A percentile compares a stretch with the other conserved stretches of the same genome.
phyloP scores from a whole-genome alignment of 257 asterid genomes.

The Nicotiana noctiflora region DNA sequence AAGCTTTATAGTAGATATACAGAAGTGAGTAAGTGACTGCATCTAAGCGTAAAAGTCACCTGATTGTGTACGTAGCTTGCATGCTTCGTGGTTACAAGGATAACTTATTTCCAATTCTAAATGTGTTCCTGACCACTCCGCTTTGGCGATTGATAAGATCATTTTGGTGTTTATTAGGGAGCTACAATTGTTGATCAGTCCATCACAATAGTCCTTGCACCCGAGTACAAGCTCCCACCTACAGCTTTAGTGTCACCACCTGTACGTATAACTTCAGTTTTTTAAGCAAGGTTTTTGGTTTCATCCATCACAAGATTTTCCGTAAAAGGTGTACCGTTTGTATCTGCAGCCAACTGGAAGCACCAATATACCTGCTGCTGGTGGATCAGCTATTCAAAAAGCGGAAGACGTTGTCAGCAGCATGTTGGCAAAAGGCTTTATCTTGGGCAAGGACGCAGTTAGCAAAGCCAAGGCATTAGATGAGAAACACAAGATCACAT shows the following conservation, averaged over 20 bases:
- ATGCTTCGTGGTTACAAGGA: not conserved
- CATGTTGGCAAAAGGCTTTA: slow-evolving; percentile 64
- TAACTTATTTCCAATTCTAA: not conserved
- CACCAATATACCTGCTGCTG: slow-evolving; percentile 20
- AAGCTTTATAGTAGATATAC: not conserved
- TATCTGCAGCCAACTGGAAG: slow-evolving; percentile 36
- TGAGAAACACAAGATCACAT: slow-evolving; percentile 50
- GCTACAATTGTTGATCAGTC: slow-evolving; percentile 63
- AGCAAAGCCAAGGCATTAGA: slow-evolving; percentile 54
- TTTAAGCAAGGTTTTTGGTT: not conserved
- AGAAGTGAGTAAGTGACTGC: not conserved
- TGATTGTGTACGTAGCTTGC: not conserved
- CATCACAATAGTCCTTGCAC: slow-evolving; percentile 37
- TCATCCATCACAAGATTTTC: not conserved
- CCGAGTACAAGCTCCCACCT: slow-evolving; percentile 39
- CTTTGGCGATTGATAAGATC: not conserved
- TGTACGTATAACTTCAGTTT: slow-evolving; percentile 18
- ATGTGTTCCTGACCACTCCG: not conserved
- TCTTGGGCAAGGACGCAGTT: slow-evolving; percentile 56
- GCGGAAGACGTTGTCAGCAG: slow-evolving; percentile 60
- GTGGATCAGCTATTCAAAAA: slow-evolving; percentile 35
- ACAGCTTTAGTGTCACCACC: slow-evolving; percentile 23
- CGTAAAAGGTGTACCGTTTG: not conserved
- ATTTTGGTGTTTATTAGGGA: slow-evolving; percentile 33
- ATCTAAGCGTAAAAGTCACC: not conserved